Conservation (phyloP, 345 rosid species). For the Brassica rapa region DNA sequence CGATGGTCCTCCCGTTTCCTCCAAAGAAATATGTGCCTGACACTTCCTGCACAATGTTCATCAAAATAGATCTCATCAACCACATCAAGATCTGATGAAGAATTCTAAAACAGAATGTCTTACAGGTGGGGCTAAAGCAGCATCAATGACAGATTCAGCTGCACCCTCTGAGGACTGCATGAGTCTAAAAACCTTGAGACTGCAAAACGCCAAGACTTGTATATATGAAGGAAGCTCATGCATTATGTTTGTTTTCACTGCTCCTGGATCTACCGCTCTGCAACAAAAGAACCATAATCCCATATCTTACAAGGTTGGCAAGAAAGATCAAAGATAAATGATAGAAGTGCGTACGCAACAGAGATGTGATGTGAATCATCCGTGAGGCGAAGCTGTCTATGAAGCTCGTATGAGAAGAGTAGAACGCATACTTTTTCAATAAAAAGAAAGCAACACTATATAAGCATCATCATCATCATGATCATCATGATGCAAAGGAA, state of each 20-base stretch:
- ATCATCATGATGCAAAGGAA: neutral
- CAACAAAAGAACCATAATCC: slow-evolving; percentile 11
- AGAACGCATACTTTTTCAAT: slow-evolving; percentile 62
- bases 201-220: slow-evolving; percentile 46
- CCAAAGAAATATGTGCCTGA: slow-evolving; percentile 85
- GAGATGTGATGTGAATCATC: slow-evolving; percentile 59
- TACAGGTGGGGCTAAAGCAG: slow-evolving; percentile 84
- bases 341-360: slow-evolving; percentile 57
- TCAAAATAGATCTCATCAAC: slow-evolving; percentile 12
- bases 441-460: slow-evolving; percentile 11
- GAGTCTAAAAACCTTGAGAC: slow-evolving; percentile 57
- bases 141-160: slow-evolving; percentile 67
- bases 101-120: slow-evolving; percentile 28
- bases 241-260: slow-evolving; percentile 80
- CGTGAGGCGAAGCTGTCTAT: slow-evolving; percentile 50
- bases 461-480: slow-evolving; percentile 11
- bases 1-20: slow-evolving; percentile 64
- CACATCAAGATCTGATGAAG: slow-evolving; percentile 9
- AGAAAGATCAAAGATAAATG: neutral
- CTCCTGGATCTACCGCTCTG: slow-evolving; percentile 94
- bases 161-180: slow-evolving; percentile 65
- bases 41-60: slow-evolving; percentile 49
- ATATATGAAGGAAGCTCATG: slow-evolving; percentile 73
- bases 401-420: slow-evolving; percentile 80
- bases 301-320: neutral